A percentile compares a stretch with the other conserved stretches of the same genome.
phyloP scores from a whole-genome alignment of 495 filamentous ascomycete genomes.

The Xylaria telfairii region DNA sequence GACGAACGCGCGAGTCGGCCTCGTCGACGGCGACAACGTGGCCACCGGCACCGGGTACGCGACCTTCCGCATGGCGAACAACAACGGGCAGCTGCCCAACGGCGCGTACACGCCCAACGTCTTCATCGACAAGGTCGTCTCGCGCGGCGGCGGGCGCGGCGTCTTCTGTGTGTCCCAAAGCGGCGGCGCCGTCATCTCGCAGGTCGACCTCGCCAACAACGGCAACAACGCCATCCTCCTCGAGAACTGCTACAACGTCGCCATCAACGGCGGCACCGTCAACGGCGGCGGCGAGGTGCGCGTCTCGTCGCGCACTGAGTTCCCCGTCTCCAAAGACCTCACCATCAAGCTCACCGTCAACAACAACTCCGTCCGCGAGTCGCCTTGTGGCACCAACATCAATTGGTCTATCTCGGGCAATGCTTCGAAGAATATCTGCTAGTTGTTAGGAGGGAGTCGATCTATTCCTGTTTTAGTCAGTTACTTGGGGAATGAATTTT shows the following conservation, averaged over 20 bases:
- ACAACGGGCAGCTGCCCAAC: conserved; percentile 48
- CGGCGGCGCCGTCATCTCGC: conserved; percentile 46
- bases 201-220: conserved; percentile 49
- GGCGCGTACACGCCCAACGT: conserved; percentile 52
- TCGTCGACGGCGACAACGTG: conserved; percentile 55
- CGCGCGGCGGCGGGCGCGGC: conserved; percentile 53
- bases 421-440: conserved; percentile 44
- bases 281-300: conserved; percentile 54
- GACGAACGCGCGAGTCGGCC: conserved; percentile 47
- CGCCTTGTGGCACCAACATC: conserved; percentile 51
- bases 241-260: conserved; percentile 56
- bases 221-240: conserved; percentile 56
- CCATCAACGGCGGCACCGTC: conserved; percentile 50
- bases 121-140: conserved; percentile 50
- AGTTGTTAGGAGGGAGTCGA: too few species aligned
- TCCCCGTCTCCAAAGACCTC: conserved; percentile 50
- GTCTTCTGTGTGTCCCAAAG: conserved; percentile 56
- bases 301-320: conserved; percentile 49
- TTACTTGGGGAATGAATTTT: too few species aligned
- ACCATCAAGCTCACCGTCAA: conserved; percentile 48
- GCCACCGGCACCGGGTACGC: conserved; percentile 51
- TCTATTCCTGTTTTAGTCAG: too few species aligned
- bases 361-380: conserved; percentile 48
- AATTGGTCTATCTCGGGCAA: conserved; percentile 49
- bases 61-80: conserved; percentile 54